These are phyloP conservation scores for Chaetomium tenue DNA, from an alignment of 495 filamentous ascomycete genomes.

Conservation along the genomic window DNA sequence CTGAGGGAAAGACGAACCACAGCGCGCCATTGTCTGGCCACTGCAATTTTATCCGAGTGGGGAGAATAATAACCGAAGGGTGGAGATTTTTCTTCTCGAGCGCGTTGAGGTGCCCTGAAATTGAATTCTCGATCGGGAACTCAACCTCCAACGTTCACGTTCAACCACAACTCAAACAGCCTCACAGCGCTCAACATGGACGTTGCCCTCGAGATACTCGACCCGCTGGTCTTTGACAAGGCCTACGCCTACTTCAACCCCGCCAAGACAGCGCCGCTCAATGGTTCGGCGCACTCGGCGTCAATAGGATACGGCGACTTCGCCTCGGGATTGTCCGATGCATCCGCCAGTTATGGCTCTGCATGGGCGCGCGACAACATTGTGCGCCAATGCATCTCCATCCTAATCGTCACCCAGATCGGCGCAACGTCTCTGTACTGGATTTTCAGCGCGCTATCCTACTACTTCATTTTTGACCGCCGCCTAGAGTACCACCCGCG, in stretches of 20 bases:
- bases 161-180: not conserved
- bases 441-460: constrained; percentile 28
- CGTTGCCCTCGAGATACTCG: constrained; percentile 24
- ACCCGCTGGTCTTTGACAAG: constrained; percentile 28
- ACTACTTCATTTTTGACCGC: constrained; percentile 29
- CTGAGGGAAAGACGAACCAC: constrained; percentile 9
- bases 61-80: not conserved
- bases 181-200: constrained; percentile 18
- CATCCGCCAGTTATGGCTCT: constrained; percentile 17
- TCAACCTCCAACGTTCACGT: constrained; percentile 4
- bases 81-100: not conserved
- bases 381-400: constrained; percentile 24
- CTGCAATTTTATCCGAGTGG: constrained; percentile 14
- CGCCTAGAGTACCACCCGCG: constrained; percentile 28
- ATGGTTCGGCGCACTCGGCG: constrained; percentile 10
- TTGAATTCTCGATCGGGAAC: constrained; percentile 1
- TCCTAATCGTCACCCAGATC: constrained; percentile 26
- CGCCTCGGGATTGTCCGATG: constrained; percentile 7
- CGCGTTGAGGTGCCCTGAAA: not conserved
- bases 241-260: constrained; percentile 27
- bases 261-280: constrained; percentile 7
- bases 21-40: constrained; percentile 6
- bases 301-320: not conserved
- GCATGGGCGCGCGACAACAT: constrained; percentile 30
- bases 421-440: constrained; percentile 26